These are phyloP conservation scores for Cutaneotrichosporon sp. DNA, from an alignment of 1,284 basidiomycete genomes.

Conservation along the genomic window DNA sequence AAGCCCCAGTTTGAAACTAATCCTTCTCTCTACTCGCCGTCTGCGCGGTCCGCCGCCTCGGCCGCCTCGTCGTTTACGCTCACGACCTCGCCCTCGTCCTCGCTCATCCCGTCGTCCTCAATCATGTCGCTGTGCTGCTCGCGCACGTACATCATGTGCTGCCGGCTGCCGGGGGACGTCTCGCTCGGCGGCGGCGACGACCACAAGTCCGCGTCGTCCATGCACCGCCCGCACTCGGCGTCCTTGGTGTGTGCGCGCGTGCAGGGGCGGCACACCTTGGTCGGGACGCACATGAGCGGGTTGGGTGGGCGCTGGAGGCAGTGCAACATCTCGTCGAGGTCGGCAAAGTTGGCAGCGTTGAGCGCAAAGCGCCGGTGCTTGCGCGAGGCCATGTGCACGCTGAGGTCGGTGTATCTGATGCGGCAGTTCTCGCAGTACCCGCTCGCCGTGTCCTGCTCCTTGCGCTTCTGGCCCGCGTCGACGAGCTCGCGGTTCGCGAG, in stretches of 20 bases:
- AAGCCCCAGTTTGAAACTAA: neutral
- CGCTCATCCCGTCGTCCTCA: neutral
- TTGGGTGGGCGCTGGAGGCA: constrained; percentile 69
- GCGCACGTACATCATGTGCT: constrained; percentile 1
- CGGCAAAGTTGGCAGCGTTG: constrained; percentile 75
- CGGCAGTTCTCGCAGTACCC: constrained; percentile 99
- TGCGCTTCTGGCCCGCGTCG: constrained; percentile 38
- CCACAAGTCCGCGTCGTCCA: constrained; percentile 22
- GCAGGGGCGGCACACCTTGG: constrained; percentile 30
- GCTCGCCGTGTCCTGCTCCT: constrained; percentile 74
- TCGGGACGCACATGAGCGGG: constrained; percentile 27
- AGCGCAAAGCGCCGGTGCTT: constrained; percentile 85
- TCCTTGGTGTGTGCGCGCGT: constrained; percentile 22
- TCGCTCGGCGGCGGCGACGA: constrained; percentile 16
- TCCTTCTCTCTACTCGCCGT: neutral
- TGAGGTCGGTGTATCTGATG: constrained; percentile 85
- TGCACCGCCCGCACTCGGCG: constrained; percentile 25
- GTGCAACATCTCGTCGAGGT: constrained; percentile 76
- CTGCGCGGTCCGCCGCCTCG: constrained; percentile 9
- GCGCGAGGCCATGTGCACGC: constrained; percentile 69
- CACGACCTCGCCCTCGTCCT: constrained; percentile 1
- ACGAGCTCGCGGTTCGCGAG: constrained; percentile 43
- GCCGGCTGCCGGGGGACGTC: constrained; percentile 8
- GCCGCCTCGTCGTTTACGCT: constrained; percentile 7
- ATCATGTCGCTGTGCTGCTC: neutral